Evolutionary conservation across 2,329 filamentous ascomycete genomes (phyloP).

Genomic region (Penicillium sp.): DNA sequence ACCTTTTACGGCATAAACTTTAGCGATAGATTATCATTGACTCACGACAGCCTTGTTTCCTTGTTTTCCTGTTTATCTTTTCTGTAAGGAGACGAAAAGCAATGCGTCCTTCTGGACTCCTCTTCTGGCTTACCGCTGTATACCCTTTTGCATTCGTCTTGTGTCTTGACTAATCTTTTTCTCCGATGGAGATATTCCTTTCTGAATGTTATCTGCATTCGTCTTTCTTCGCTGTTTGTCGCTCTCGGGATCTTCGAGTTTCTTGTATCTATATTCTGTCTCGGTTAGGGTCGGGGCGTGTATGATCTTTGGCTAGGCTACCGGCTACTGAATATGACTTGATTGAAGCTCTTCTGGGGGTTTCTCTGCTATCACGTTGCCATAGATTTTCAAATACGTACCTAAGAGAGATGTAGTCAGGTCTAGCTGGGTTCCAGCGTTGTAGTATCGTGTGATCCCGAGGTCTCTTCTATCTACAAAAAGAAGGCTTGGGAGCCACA

Average conservation of each 20-base stretch:
- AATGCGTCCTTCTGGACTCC: slow-evolving; percentile 4
- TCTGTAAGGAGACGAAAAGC: slow-evolving; percentile 20
- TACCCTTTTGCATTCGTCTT: slow-evolving; percentile 18
- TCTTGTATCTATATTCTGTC: background rate
- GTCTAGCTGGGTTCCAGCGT: too few relatives aligned
- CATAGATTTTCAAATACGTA: too few relatives aligned
- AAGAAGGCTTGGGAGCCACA: too few relatives aligned
- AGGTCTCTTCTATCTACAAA: too few relatives aligned
- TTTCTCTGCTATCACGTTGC: too few relatives aligned
- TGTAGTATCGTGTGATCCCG: too few relatives aligned
- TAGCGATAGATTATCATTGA: slow-evolving; percentile 28
- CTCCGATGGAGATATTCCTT: background rate
- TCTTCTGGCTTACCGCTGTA: slow-evolving; percentile 17
- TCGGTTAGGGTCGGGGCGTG: background rate
- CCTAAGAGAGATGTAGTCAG: too few relatives aligned
- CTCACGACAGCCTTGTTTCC: slow-evolving; percentile 22
- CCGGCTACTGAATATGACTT: too few relatives aligned
- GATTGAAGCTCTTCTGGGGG: too few relatives aligned
- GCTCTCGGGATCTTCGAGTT: background rate
- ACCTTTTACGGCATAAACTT: slow-evolving; percentile 33
- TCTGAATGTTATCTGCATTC: background rate
- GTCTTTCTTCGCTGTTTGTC: background rate
- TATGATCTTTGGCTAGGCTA: background rate
- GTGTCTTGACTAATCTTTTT: background rate
- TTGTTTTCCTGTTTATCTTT: slow-evolving; percentile 7